Evolutionary conservation across 1,139 yeast species (phyloP).

Genomic region (Candida buenavistaensis): DNA sequence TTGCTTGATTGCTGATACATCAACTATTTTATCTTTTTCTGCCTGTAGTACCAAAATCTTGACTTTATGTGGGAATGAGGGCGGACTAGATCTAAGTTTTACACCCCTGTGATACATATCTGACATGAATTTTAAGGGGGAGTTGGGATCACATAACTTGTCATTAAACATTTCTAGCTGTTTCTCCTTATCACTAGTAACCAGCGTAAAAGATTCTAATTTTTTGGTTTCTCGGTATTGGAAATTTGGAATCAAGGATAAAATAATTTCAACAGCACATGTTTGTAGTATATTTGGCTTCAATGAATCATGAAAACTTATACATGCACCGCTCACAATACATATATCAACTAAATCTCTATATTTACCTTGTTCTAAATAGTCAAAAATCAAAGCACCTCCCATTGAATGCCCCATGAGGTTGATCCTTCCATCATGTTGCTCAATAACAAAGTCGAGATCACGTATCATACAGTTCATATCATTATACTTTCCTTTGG

Average conservation of each 20-base stretch:
- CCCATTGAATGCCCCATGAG: slow-evolving; percentile 25
- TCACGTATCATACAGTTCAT: slow-evolving; percentile 16
- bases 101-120: slow-evolving; percentile 21
- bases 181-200: slow-evolving; percentile 21
- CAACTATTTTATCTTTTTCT: slow-evolving; percentile 18
- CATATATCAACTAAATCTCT: slow-evolving; percentile 13
- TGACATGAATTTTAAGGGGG: slow-evolving; percentile 20
- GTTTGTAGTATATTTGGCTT: slow-evolving; percentile 13
- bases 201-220: slow-evolving; percentile 14
- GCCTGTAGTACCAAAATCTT: slow-evolving; percentile 19
- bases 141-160: slow-evolving; percentile 18
- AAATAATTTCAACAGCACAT: slow-evolving; percentile 1
- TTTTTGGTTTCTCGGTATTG: slow-evolving; percentile 15
- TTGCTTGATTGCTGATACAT: slow-evolving; percentile 15
- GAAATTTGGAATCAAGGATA: slow-evolving; percentile 8
- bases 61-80: slow-evolving; percentile 12
- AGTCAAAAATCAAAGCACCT: slow-evolving; percentile 21
- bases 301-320: slow-evolving; percentile 16
- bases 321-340: slow-evolving; percentile 21
- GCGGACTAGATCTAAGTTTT: slow-evolving; percentile 11
- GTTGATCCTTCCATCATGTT: slow-evolving; percentile 10
- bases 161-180: slow-evolving; percentile 19
- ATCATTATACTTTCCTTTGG: slow-evolving; percentile 16
- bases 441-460: slow-evolving; percentile 22
- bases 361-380: slow-evolving; percentile 20